Evolutionary conservation across 805 yeast genomes (phyloP).

Genomic region (Ogataea zsoltii): DNA sequence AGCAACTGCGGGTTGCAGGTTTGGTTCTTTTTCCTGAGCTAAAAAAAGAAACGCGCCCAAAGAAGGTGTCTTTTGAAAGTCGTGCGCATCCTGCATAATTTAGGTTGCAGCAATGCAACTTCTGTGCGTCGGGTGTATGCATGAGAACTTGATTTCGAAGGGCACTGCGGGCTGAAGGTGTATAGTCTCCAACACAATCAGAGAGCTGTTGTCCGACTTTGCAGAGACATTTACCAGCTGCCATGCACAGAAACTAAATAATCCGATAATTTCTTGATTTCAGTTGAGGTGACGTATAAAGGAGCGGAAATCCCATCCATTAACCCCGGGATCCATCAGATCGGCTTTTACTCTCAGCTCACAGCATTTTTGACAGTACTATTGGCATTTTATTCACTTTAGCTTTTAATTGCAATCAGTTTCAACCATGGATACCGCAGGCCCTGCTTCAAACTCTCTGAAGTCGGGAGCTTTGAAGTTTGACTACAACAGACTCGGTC

Average conservation of each 20-base stretch:
- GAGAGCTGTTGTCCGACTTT: background rate
- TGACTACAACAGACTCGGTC: conserved; percentile 2
- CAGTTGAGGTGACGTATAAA: background rate
- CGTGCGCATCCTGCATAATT: background rate
- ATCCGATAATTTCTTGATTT: conserved; percentile 1
- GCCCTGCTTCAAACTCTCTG: background rate
- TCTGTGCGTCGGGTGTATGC: conserved; percentile 3
- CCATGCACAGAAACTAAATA: conserved; percentile 2
- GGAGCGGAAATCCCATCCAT: background rate
- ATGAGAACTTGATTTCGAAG: conserved; percentile 1
- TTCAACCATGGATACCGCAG: conserved; percentile 1
- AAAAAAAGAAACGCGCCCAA: background rate
- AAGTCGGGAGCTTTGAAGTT: conserved; percentile 1
- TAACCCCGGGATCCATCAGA: no score
- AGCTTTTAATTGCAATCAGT: no score
- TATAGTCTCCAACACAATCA: background rate
- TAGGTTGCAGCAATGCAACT: conserved; percentile 5
- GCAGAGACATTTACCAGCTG: background rate
- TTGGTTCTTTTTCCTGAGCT: background rate
- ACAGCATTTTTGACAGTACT: no score
- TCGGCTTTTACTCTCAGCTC: no score
- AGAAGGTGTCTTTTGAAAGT: background rate
- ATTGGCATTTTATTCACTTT: no score
- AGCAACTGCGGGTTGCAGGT: no score
- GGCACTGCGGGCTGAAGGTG: background rate